Conservation (phyloP, 768 basidiomycete species). For the Cystofilobasidium macerans region DNA sequence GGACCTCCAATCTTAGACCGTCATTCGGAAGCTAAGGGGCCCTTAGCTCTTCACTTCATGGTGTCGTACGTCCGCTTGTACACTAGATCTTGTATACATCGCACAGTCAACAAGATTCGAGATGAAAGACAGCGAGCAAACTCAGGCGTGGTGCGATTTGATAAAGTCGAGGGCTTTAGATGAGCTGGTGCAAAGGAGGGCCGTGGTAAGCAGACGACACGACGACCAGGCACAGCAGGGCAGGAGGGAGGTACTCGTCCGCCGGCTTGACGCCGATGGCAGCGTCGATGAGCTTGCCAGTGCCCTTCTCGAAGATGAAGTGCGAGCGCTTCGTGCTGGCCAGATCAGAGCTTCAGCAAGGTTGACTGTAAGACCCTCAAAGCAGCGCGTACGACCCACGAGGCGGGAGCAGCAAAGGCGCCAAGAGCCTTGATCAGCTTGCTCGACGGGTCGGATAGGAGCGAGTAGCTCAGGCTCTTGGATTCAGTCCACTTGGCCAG, state of each 20-base stretch:
- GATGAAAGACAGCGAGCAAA: too few species aligned
- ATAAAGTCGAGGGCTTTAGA: conserved; percentile 58
- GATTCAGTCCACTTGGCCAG: conserved; percentile 52
- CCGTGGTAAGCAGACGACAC: neutral
- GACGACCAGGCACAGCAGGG: neutral
- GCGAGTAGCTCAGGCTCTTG: conserved; percentile 73
- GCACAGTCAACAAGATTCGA: too few species aligned
- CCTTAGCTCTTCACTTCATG: too few species aligned
- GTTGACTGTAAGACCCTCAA: neutral
- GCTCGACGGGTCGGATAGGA: conserved; percentile 81
- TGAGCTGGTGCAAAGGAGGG: conserved; percentile 42
- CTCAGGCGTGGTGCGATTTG: conserved; percentile 41
- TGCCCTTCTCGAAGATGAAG: conserved; percentile 80
- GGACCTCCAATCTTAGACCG: too few species aligned
- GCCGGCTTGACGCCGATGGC: conserved; percentile 54
- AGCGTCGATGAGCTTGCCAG: conserved; percentile 71
- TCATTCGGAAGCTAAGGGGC: too few species aligned
- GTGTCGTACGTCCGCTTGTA: too few species aligned
- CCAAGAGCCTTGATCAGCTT: conserved; percentile 69
- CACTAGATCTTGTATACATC: too few species aligned
- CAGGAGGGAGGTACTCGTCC: conserved; percentile 25
- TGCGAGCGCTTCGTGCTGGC: conserved; percentile 75
- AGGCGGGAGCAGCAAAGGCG: conserved; percentile 32
- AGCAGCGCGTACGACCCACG: neutral
- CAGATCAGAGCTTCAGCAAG: neutral